Percentiles rank a stretch among this genome's conserved stretches.
Conservation (phyloP, 1,284 basidiomycete genomes). For the Cryptococcus sp. region DNA sequence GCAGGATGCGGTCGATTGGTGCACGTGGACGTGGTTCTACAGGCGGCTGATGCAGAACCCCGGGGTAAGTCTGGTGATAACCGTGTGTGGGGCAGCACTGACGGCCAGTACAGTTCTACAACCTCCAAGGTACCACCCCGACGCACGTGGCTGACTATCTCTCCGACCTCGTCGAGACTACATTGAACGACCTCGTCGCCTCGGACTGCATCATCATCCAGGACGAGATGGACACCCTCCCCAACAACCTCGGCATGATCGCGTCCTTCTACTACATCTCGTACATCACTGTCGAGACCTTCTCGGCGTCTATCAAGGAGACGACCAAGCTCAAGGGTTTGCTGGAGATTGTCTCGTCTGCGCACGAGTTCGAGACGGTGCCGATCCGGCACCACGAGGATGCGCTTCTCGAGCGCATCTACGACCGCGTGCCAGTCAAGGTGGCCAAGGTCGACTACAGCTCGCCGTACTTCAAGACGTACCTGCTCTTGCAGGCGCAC, state of each 20-base stretch:
- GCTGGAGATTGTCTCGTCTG: conserved; percentile 92
- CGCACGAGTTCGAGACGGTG: conserved; percentile 91
- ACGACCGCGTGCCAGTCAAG: conserved; percentile 97
- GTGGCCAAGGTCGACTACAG: conserved; percentile 81
- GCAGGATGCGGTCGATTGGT: conserved; percentile 84
- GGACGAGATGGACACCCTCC: conserved; percentile 88
- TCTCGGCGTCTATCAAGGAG: conserved; percentile 91
- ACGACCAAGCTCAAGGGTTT: conserved; percentile 96
- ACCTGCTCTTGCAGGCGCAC: conserved; percentile 93
- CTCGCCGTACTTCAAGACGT: conserved; percentile 96
- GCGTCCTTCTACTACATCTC: conserved; percentile 65
- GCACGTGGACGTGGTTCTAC: conserved; percentile 65
- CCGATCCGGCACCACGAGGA: conserved; percentile 94
- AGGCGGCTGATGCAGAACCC: conserved; percentile 89
- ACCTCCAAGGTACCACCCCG: conserved; percentile 87
- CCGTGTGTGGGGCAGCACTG: background rate
- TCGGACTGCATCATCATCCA: conserved; percentile 93
- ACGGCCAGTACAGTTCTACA: conserved; percentile 67
- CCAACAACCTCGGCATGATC: conserved; percentile 93
- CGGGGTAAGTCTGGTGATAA: conserved; percentile 30
- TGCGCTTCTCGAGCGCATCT: conserved; percentile 73
- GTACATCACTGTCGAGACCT: conserved; percentile 95
- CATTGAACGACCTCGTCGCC: conserved; percentile 82
- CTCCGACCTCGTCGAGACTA: conserved; percentile 93
- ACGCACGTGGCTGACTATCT: conserved; percentile 90